A percentile compares a stretch with the other conserved stretches of the same genome.
phyloP scores from a whole-genome alignment of 257 asterid genomes.

The Plantago major region DNA sequence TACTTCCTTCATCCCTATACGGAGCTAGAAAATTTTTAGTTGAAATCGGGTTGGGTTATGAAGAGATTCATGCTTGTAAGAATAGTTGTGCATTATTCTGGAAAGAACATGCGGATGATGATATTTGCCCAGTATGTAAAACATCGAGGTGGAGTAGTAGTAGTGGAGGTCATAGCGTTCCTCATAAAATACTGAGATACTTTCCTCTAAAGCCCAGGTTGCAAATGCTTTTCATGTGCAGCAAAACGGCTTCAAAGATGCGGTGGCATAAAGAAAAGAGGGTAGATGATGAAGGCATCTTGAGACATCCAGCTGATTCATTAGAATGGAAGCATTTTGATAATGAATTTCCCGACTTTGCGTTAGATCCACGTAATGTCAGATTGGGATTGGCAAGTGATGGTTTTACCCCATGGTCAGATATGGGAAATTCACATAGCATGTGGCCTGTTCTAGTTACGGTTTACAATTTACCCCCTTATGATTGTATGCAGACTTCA shows the following conservation, averaged over 20 bases:
- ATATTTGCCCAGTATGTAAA: neutral
- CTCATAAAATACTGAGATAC: slow-evolving; percentile 5
- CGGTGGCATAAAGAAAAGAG: slow-evolving; percentile 2
- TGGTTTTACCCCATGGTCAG: no score
- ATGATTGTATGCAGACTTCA: neutral
- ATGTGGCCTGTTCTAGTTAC: slow-evolving; percentile 1
- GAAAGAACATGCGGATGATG: neutral
- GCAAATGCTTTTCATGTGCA: neutral
- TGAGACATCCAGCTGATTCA: neutral
- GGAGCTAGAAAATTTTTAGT: neutral
- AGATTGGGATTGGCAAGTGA: no score
- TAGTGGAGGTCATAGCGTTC: neutral
- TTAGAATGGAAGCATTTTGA: neutral
- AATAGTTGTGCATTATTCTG: slow-evolving; percentile 5
- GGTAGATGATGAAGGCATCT: neutral
- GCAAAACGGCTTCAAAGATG: neutral
- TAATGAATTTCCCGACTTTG: neutral
- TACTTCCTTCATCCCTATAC: neutral
- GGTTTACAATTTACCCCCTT: slow-evolving; percentile 4
- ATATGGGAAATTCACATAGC: no score
- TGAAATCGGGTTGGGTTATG: slow-evolving; percentile 1
- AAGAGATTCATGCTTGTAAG: slow-evolving; percentile 6
- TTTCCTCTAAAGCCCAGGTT: slow-evolving; percentile 4
- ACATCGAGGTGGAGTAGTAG: neutral
- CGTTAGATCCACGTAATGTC: neutral